Evolutionary conservation across 2,329 filamentous ascomycete genomes (phyloP), one percentile per base, ranked within the genome.

Genomic region (Aspergillus candidus): DNA sequence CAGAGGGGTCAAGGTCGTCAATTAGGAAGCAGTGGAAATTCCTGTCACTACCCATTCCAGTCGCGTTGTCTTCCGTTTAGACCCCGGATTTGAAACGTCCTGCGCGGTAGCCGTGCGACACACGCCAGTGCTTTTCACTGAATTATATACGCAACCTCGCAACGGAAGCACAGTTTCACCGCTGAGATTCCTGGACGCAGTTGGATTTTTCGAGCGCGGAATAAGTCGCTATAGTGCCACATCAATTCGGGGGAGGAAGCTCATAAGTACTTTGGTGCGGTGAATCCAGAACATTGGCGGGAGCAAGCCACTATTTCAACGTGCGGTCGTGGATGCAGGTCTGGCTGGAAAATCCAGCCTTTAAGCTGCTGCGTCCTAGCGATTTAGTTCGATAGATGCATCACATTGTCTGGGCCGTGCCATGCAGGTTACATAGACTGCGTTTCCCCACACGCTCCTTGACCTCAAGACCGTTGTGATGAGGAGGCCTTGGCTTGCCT

Each of bases 401-500:
- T 62, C 60, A 63, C 57, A 60, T 63, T 54, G 49, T 50, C 54
- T 49, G 47, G 44, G 43, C 49, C 46, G 49, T 54, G 48, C 52
- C 51, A 52, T 53, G 50, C 56, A 58, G 52, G 44, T 48, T 45
- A 45, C 46, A 48, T 46, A 55, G 36, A 35, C 38, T 43, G 51
- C 50, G 43, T 43, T 32, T 18, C 14, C 11, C 42, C 42, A 39
- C 47, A 41, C 42, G 36, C 40, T 37, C 45, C 38, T 43, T 27
- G 22, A 34, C 29, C 40, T 44, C 44, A 42, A 49, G 48, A 46
- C 39, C 45, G 38, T 49, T 43, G 39, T 27, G 40, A 32, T 40
- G 47, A 47, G 32, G 32, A 40, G 49, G 38, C 48, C 50, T 52
- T 43, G 43, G 37, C 38, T 18, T 44, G 6, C 22, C 22, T 10